Conservation (phyloP, 108 stramenopile genomes). For the Skeletonema grethae region DNA sequence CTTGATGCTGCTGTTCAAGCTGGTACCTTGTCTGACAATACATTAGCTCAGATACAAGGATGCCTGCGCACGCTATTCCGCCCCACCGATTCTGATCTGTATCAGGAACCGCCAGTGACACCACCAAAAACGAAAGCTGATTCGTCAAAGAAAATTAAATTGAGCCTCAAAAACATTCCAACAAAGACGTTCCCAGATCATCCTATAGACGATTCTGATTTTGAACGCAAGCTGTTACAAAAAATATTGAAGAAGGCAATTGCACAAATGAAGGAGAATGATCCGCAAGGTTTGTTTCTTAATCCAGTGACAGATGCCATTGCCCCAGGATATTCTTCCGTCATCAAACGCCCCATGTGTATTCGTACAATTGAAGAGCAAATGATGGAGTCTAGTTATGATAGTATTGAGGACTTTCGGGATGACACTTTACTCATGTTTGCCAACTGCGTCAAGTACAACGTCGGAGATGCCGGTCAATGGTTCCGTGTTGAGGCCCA, state of each 20-base stretch:
- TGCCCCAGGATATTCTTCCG: constrained; percentile 77
- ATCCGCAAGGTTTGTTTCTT: constrained; percentile 79
- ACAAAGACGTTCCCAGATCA: constrained; percentile 37
- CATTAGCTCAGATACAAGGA: constrained; percentile 68
- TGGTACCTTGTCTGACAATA: constrained; percentile 67
- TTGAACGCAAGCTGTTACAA: constrained; percentile 68
- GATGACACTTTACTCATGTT: constrained; percentile 78
- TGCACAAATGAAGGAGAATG: constrained; percentile 72
- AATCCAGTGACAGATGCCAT: constrained; percentile 90
- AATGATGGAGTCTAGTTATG: constrained; percentile 62
- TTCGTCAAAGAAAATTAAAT: constrained; percentile 32
- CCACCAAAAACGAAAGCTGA: constrained; percentile 22
- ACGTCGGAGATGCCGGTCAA: constrained; percentile 70
- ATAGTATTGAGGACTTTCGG: constrained; percentile 65
- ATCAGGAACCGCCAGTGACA: constrained; percentile 8
- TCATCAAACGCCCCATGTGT: constrained; percentile 85
- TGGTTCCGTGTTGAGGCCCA: constrained; percentile 86
- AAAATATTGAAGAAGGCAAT: constrained; percentile 72
- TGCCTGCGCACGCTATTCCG: constrained; percentile 65
- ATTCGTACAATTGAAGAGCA: constrained; percentile 80
- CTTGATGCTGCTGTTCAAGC: constrained; percentile 72
- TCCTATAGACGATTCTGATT: constrained; percentile 40
- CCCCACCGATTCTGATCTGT: constrained; percentile 42
- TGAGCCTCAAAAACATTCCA: constrained; percentile 35
- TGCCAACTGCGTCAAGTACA: constrained; percentile 83